Base-by-base conservation (phyloP, 129 eudicot genomes). In the Flaveria ramosissima region DNA sequence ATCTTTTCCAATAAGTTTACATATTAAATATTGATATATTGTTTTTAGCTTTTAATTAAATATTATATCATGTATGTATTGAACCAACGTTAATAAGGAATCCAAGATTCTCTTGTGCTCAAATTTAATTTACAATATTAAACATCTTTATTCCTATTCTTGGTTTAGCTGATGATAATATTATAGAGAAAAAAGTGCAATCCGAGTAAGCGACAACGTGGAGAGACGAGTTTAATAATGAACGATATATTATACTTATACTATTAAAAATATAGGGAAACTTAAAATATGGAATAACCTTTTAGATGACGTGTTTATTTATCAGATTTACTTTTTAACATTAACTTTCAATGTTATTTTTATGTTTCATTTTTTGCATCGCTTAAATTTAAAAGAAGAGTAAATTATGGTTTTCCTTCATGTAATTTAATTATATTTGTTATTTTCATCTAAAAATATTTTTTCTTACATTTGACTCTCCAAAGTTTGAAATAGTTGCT, bases 131-230 rank as follows among this genome's bases (percentile, higher is more conserved):
- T 59, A 59, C 24, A 36, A 57, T 59, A 59, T 59, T 20, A 59
- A 59, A 21, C 24, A 10, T 21, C 41, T 36, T 36, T 36, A 4
- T 36, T 36, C 6, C 6, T 59, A 20, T 59, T 24, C 64, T 3
- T 50, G n/a, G n/a, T 4, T 45, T 45, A 9, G 48, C 55, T 7
- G 12, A 59, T 36, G 7, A 36, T 36, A 59, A 10, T 63, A 30
- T 30, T 30, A 30, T 30, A 63, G 9, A 14, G 21, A 15, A 63
- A 63, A 32, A 30, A 63, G 69, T 8, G 21, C 36, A 63, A 63
- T 63, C 69, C 69, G 45, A 63, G 46, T 63, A 63, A 63, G 69
- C 46, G n/a, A 24, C 67, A 24, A 61, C 69, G 21, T 30, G 69
- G 69, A 63, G 45, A 30, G 20, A 26, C 11, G 13, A 14, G 11